Percentiles rank a stretch among this genome's conserved stretches.
Conservation (phyloP, 2,329 filamentous ascomycete genomes). For the Aspergillus ochraceus region DNA sequence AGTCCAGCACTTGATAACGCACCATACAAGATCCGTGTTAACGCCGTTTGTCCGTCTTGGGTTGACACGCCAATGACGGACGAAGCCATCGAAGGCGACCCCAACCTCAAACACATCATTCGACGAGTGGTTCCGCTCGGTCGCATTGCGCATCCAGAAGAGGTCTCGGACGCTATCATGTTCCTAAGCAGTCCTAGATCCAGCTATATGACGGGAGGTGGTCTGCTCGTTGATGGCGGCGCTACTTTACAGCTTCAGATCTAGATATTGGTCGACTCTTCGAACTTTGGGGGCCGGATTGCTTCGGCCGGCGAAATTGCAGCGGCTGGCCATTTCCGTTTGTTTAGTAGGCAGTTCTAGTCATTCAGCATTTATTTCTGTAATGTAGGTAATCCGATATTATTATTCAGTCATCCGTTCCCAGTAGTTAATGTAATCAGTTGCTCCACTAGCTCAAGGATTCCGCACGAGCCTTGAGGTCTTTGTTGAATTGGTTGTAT, state of each 20-base stretch:
- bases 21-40: constrained; percentile 30
- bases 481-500: constrained; percentile 21
- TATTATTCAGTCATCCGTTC: too few species aligned
- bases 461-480: constrained; percentile 26
- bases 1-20: constrained; percentile 29
- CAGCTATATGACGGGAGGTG: constrained; percentile 30
- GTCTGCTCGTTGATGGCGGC: constrained; percentile 24
- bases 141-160: constrained; percentile 29
- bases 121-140: constrained; percentile 15
- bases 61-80: constrained; percentile 32
- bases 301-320: too few species aligned
- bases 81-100: constrained; percentile 12
- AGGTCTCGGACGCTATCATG: constrained; percentile 30
- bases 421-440: background rate
- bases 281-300: background rate
- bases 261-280: background rate
- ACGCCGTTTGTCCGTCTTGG: constrained; percentile 34
- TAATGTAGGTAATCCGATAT: too few species aligned
- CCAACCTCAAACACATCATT: constrained; percentile 13
- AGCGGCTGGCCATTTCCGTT: too few species aligned
- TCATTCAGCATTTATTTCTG: too few species aligned
- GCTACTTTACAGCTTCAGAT: background rate
- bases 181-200: constrained; percentile 29
- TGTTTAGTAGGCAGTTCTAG: too few species aligned
- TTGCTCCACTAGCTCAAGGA: background rate